These are phyloP conservation scores for Podaxis pistillaris DNA, from an alignment of 768 basidiomycete species.

Conservation along the genomic window DNA sequence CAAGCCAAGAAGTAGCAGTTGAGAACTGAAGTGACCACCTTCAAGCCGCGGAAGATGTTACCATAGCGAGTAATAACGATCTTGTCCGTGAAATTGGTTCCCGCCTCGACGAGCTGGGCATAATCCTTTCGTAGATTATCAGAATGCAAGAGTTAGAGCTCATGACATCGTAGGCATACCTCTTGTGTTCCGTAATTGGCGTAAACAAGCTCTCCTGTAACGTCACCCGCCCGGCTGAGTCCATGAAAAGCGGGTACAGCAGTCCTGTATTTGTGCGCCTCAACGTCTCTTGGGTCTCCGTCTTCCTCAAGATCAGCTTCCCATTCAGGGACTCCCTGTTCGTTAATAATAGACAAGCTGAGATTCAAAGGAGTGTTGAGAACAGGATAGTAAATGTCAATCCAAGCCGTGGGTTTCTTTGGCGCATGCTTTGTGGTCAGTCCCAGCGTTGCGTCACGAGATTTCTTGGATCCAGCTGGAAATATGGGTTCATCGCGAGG, in stretches of 20 bases:
- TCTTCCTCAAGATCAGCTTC: constrained; percentile 74
- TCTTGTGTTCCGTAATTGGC: constrained; percentile 70
- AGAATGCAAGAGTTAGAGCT: not conserved
- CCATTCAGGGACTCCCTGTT: constrained; percentile 56
- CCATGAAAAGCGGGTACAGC: constrained; percentile 87
- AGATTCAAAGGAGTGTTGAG: constrained; percentile 77
- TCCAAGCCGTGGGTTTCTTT: constrained; percentile 66
- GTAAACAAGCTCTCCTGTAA: constrained; percentile 67
- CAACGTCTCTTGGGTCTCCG: constrained; percentile 65
- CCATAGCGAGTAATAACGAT: constrained; percentile 82
- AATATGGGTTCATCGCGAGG: constrained; percentile 55
- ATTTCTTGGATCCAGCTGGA: constrained; percentile 65
- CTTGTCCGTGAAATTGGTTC: constrained; percentile 72
- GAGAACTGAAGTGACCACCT: constrained; percentile 39
- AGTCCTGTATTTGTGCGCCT: constrained; percentile 64
- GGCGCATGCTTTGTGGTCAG: constrained; percentile 43
- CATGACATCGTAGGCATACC: constrained; percentile 35
- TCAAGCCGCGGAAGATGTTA: constrained; percentile 78
- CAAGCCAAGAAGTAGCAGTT: not conserved
- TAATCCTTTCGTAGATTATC: constrained; percentile 33
- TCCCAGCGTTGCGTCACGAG: constrained; percentile 63
- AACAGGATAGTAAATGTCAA: constrained; percentile 86
- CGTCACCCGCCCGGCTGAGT: constrained; percentile 74
- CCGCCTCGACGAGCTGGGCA: constrained; percentile 54
- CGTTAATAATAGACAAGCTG: constrained; percentile 62